Percentiles rank a stretch among this genome's conserved stretches.
phyloP scores from a whole-genome alignment of 169 alveolate genomes.

The Cryptosporidium viatorum region DNA sequence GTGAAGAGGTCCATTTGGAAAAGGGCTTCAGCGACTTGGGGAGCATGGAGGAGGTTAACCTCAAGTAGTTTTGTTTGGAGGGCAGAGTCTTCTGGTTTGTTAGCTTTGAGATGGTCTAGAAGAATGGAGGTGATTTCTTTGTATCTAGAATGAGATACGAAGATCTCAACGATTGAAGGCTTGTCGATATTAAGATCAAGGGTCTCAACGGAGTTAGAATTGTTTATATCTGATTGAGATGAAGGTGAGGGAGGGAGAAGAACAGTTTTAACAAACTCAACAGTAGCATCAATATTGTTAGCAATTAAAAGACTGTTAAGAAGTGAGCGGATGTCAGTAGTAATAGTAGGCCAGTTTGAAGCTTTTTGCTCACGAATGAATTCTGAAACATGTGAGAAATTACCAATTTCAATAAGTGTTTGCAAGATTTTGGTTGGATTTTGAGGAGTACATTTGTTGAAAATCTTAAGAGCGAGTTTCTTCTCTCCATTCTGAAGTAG shows the following conservation, averaged over 20 bases:
- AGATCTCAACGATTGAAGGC: constrained; percentile 89
- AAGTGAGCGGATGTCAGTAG: constrained; percentile 64
- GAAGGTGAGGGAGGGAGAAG: constrained; percentile 75
- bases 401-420: constrained; percentile 94
- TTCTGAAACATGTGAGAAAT: constrained; percentile 89
- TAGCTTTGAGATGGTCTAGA: constrained; percentile 95
- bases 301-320: constrained; percentile 79
- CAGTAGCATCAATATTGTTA: constrained; percentile 75
- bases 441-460: constrained; percentile 83
- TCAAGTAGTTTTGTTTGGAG: constrained; percentile 98
- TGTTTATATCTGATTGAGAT: constrained; percentile 28
- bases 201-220: constrained; percentile 37
- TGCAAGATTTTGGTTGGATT: constrained; percentile 92
- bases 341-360: constrained; percentile 69
- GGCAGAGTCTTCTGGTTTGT: constrained; percentile 97
- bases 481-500: constrained; percentile 88
- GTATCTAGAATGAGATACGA: constrained; percentile 91
- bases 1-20: constrained; percentile 95
- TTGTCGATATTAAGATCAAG: constrained; percentile 79
- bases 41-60: constrained; percentile 93
- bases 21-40: constrained; percentile 96
- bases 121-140: constrained; percentile 97
- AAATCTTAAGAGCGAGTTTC: constrained; percentile 93
- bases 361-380: constrained; percentile 70
- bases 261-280: constrained; percentile 77